Base-by-base conservation (phyloP, 73 alveolate genomes). In the Blepharisma stoltei region DNA sequence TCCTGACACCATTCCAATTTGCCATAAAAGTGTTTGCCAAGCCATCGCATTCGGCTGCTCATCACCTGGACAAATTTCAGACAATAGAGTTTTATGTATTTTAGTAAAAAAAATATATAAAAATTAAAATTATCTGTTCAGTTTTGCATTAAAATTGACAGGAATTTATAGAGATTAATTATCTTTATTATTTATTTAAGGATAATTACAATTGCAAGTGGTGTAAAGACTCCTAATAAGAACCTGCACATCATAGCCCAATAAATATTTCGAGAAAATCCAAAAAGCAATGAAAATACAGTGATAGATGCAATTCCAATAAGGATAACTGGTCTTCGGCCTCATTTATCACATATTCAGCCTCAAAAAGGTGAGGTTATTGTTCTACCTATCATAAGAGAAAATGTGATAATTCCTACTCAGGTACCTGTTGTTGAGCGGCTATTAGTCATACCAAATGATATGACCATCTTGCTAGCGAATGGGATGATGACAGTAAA, bases 291-390 rank as follows among this genome's bases (percentile, higher is more conserved):
- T 52, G 66, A 52, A 52, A 52, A 52, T 14, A 52, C n/a, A 14
- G 66, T 20, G n/a, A 20, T 52, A 52, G 27, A 52, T 11, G 66
- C 66, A 14, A 52, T 14, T 14, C 27, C 66, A 2, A 52, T 11
- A 14, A 52, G 23, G 4, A 20, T 52, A 14, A 52, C 66, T 14
- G 66, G 66, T 20, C 66, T 52, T 52, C 66, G n/a, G n/a, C 66
- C 66, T 20, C 66, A 52, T 14, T 11, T 14, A 4, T 52, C 66
- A 11, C n/a, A 14, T 52, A 52, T 52, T 14, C 23, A 52, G n/a
- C 66, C 66, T 20, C 66, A 52, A 14, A 52, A 14, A 52, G 66
- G 66, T 14, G 66, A 52, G n/a, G 66, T 14, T 11, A 52, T 52
- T 14, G 23, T 20, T 52, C 66, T 52, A 4, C 66, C 66, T 52